phyloP scores from a whole-genome alignment of 768 basidiomycete genomes.

The Mycena maculata region DNA sequence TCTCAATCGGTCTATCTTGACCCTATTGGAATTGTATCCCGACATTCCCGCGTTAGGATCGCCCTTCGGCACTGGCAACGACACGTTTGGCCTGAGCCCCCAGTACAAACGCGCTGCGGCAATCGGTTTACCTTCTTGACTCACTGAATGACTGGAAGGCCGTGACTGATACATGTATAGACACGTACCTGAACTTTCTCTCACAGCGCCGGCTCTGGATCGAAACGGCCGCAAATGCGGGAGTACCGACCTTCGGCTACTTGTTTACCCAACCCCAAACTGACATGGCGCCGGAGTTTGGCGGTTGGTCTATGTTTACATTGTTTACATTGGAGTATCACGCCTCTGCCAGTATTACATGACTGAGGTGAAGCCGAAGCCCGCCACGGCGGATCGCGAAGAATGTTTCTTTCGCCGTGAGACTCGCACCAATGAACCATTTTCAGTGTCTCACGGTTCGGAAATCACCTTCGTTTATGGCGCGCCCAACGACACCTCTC shows the following conservation, averaged over 20 bases:
- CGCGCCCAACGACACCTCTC: constrained; percentile 23
- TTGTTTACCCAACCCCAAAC: constrained; percentile 51
- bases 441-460: constrained; percentile 44
- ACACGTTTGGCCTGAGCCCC: constrained; percentile 55
- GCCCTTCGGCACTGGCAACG: constrained; percentile 54
- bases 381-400: too few relatives aligned
- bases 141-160: neutral
- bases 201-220: constrained; percentile 48
- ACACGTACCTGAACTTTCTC: constrained; percentile 38
- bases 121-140: neutral
- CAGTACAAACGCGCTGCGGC: constrained; percentile 53
- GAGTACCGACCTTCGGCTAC: constrained; percentile 51
- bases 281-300: constrained; percentile 36
- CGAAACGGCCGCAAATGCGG: constrained; percentile 45
- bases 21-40: constrained; percentile 54
- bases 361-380: too few relatives aligned
- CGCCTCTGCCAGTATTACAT: too few relatives aligned
- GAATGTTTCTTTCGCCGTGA: neutral
- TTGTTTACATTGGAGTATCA: constrained; percentile 24
- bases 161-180: neutral
- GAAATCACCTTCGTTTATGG: constrained; percentile 50
- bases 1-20: constrained; percentile 34
- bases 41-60: constrained; percentile 53
- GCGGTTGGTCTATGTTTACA: constrained; percentile 42
- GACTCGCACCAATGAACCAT: too few relatives aligned